Percentiles rank a stretch among this genome's conserved stretches.
Evolutionary conservation across 768 basidiomycete genomes (phyloP).

Genomic region (Russula virescens): DNA sequence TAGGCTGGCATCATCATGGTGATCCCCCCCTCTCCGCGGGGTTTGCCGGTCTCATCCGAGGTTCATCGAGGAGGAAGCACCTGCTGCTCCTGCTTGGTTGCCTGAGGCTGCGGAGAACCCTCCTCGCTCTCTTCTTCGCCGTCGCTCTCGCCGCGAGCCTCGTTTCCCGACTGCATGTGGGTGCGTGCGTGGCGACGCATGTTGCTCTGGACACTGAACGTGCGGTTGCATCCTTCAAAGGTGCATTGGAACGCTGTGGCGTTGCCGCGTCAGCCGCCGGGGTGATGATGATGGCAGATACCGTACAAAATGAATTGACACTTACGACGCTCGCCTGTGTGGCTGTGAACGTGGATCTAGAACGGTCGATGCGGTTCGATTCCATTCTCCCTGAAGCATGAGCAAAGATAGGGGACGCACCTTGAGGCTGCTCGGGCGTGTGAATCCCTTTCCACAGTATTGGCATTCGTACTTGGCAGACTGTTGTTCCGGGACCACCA

Average conservation of each 20-base stretch:
- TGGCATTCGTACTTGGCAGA: slow-evolving; percentile 66
- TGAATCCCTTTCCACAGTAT: slow-evolving; percentile 79
- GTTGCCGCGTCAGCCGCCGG: slow-evolving; percentile 9
- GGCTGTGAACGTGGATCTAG: slow-evolving; percentile 79
- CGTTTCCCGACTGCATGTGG: slow-evolving; percentile 37
- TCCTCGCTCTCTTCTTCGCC: slow-evolving; percentile 23
- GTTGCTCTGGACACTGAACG: slow-evolving; percentile 83
- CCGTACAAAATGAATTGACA: slow-evolving; percentile 16
- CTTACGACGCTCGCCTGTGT: slow-evolving; percentile 82
- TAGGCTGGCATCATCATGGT: not conserved
- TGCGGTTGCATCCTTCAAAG: slow-evolving; percentile 66
- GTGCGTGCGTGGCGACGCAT: slow-evolving; percentile 83
- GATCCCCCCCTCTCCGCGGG: slow-evolving; percentile 5
- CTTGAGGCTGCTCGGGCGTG: slow-evolving; percentile 77
- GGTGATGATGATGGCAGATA: slow-evolving; percentile 13
- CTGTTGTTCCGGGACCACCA: slow-evolving; percentile 24
- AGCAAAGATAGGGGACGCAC: slow-evolving; percentile 31
- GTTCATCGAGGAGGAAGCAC: slow-evolving; percentile 3
- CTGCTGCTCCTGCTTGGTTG: not conserved
- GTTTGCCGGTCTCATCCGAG: not conserved
- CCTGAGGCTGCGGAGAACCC: slow-evolving; percentile 19
- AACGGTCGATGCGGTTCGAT: slow-evolving; percentile 6
- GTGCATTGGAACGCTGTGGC: slow-evolving; percentile 67
- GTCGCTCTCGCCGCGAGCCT: slow-evolving; percentile 16
- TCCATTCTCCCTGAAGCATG: slow-evolving; percentile 5